phyloP scores from a whole-genome alignment of 306 rosid genomes.

The Neltuma alba region DNA sequence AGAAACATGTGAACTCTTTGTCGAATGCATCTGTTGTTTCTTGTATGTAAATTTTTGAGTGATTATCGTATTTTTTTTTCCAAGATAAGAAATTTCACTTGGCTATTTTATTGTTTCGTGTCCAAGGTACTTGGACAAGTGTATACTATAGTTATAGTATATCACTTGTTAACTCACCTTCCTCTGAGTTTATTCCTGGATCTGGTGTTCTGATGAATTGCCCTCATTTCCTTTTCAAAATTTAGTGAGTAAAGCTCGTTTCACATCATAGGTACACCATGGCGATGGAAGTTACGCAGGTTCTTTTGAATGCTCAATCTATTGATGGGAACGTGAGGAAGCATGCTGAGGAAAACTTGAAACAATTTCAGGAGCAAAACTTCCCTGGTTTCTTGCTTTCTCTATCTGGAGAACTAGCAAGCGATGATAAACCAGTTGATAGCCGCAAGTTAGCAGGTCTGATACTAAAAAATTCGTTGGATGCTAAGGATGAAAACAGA shows the following conservation, averaged over 20 bases:
- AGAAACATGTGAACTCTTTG: neutral
- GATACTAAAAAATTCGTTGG: slow-evolving; percentile 87
- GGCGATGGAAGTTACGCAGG: slow-evolving; percentile 87
- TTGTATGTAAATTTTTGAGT: slow-evolving; percentile 8
- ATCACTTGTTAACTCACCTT: neutral
- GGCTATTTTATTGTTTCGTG: neutral
- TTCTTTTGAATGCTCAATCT: slow-evolving; percentile 84
- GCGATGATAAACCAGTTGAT: slow-evolving; percentile 83
- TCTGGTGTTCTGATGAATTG: slow-evolving; percentile 20
- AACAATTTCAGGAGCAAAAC: slow-evolving; percentile 93
- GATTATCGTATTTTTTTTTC: no score
- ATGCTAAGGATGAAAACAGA: slow-evolving; percentile 85
- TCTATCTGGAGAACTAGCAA: slow-evolving; percentile 77
- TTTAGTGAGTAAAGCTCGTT: slow-evolving; percentile 7
- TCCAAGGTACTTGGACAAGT: neutral
- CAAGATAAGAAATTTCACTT: neutral
- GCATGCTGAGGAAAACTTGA: slow-evolving; percentile 83
- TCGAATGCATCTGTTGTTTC: slow-evolving; percentile 1
- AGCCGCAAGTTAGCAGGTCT: slow-evolving; percentile 91
- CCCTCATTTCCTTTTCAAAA: neutral
- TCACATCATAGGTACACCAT: slow-evolving; percentile 43
- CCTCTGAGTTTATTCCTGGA: slow-evolving; percentile 17
- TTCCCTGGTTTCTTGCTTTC: slow-evolving; percentile 81
- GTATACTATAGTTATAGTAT: neutral
- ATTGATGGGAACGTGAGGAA: slow-evolving; percentile 75